phyloP scores from a whole-genome alignment of 768 basidiomycete genomes.

The Lentinus tigrinus region DNA sequence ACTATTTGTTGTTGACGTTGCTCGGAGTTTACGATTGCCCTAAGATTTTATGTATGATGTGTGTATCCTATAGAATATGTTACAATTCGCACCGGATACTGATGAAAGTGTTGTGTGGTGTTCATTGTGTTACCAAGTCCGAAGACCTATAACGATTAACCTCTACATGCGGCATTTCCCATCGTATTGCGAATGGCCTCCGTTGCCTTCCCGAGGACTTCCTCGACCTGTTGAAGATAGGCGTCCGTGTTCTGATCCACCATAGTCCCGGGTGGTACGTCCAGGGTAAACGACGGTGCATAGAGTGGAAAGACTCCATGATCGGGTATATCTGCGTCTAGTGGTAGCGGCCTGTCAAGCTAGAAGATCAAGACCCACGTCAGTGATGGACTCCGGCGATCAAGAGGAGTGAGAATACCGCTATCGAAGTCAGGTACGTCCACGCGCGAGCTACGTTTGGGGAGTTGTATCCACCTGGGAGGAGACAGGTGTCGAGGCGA shows the following conservation, averaged over 20 bases:
- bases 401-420: slow-evolving; percentile 44
- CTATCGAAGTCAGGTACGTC: slow-evolving; percentile 76
- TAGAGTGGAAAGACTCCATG: slow-evolving; percentile 72
- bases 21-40: background rate
- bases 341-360: slow-evolving; percentile 52
- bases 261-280: slow-evolving; percentile 71
- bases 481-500: background rate
- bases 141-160: background rate
- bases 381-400: background rate
- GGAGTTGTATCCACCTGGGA: slow-evolving; percentile 75
- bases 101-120: background rate
- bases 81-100: background rate
- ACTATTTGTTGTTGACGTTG: background rate
- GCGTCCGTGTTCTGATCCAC: slow-evolving; percentile 68
- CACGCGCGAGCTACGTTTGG: slow-evolving; percentile 86
- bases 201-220: slow-evolving; percentile 19
- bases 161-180: background rate
- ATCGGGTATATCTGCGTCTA: slow-evolving; percentile 73
- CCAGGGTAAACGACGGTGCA: slow-evolving; percentile 78
- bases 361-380: slow-evolving; percentile 29
- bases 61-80: background rate
- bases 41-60: background rate
- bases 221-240: slow-evolving; percentile 48
- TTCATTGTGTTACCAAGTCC: background rate
- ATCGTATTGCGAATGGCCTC: slow-evolving; percentile 12